Evolutionary conservation across 163 green algal species (phyloP).

Genomic region (Chlorella variabilis): DNA sequence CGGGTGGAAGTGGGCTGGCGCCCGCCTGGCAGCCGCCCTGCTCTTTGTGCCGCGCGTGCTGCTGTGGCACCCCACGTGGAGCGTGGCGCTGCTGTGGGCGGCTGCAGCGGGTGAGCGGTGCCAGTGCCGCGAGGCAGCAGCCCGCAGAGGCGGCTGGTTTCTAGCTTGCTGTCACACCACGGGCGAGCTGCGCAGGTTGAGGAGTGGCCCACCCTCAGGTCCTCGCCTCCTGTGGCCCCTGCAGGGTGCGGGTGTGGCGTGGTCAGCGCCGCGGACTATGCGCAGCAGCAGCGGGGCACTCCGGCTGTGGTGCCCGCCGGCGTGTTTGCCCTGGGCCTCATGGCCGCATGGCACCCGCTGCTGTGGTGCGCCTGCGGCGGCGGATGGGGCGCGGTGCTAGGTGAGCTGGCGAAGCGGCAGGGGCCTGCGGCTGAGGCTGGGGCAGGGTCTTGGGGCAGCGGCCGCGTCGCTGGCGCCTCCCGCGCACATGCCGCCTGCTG

Average conservation of each 20-base stretch:
- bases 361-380: conserved; percentile 26
- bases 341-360: conserved; percentile 13
- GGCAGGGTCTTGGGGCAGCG: background rate
- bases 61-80: conserved; percentile 21
- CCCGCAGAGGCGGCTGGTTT: no score
- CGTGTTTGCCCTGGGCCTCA: background rate
- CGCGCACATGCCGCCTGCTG: no score
- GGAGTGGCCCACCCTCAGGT: no score
- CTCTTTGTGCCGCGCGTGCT: conserved; percentile 31
- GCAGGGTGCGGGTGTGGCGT: background rate
- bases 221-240: no score
- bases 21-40: background rate
- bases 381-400: conserved; percentile 15
- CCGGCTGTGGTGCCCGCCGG: background rate
- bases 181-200: no score
- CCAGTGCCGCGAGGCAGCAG: no score
- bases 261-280: background rate
- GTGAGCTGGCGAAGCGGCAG: background rate
- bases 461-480: no score
- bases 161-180: no score
- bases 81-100: background rate
- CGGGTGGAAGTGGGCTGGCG: background rate
- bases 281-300: background rate
- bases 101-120: background rate
- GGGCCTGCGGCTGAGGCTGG: background rate